Percentiles rank a stretch among this genome's conserved stretches.
These are phyloP conservation scores for Geotrichum citri-aurantii DNA, from an alignment of 1,139 yeast species.

Conservation along the genomic window DNA sequence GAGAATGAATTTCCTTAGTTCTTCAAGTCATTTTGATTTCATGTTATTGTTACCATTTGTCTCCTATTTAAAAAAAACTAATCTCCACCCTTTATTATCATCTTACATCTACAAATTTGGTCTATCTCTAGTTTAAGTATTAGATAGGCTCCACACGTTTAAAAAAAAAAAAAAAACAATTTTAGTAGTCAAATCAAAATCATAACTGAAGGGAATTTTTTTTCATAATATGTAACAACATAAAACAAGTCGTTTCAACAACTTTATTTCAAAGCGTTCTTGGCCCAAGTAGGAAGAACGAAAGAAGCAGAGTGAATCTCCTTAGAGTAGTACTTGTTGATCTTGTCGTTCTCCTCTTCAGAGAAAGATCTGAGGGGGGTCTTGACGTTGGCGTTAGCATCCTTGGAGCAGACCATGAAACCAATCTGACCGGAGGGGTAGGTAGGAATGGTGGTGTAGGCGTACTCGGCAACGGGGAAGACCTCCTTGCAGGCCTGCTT, in stretches of 20 bases:
- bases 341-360: constrained; percentile 44
- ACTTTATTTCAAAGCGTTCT: constrained; percentile 32
- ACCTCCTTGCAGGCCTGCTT: constrained; percentile 57
- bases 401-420: constrained; percentile 72
- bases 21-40: too few species aligned
- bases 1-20: too few species aligned
- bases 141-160: too few species aligned
- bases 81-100: too few species aligned
- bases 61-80: too few species aligned
- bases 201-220: too few species aligned
- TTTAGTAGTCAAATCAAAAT: background rate
- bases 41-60: too few species aligned
- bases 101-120: too few species aligned
- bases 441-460: constrained; percentile 88
- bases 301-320: constrained; percentile 74
- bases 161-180: too few species aligned
- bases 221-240: too few species aligned
- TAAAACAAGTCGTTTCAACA: background rate
- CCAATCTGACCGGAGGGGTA: constrained; percentile 97
- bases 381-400: constrained; percentile 45
- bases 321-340: constrained; percentile 68
- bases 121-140: too few species aligned
- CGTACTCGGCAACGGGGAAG: constrained; percentile 73
- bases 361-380: constrained; percentile 51
- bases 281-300: constrained; percentile 85